phyloP scores from a whole-genome alignment of 345 rosid genomes.

The Citrus mangshanensis region DNA sequence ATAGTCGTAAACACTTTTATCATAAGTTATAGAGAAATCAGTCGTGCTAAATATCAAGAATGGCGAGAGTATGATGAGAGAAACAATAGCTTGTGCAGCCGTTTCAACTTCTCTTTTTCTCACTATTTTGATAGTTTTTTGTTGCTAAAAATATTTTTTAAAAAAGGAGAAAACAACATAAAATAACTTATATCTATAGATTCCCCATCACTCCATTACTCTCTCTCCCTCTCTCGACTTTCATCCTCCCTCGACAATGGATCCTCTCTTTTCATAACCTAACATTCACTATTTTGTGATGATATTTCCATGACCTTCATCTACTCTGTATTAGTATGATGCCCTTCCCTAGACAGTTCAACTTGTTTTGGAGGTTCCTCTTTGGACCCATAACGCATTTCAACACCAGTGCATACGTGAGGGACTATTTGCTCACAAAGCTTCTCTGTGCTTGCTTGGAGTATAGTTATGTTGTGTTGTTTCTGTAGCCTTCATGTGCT shows the following conservation, averaged over 20 bases:
- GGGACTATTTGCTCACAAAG: constrained; percentile 21
- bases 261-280: constrained; percentile 24
- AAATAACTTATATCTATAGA: too few species aligned
- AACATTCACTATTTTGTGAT: constrained; percentile 19
- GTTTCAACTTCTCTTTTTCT: too few species aligned
- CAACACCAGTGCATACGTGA: constrained; percentile 5
- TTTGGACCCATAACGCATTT: constrained; percentile 12
- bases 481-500: constrained; percentile 3
- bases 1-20: too few species aligned
- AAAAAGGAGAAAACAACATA: too few species aligned
- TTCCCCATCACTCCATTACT: too few species aligned
- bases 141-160: too few species aligned
- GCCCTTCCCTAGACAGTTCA: constrained; percentile 22
- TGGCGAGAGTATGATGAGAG: too few species aligned
- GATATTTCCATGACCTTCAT: constrained; percentile 20
- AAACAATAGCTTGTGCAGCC: too few species aligned
- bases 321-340: constrained; percentile 26
- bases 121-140: too few species aligned
- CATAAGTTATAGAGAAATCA: too few species aligned
- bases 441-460: constrained; percentile 35
- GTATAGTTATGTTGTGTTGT: constrained; percentile 6
- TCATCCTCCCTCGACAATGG: constrained; percentile 11
- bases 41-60: too few species aligned
- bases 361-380: constrained; percentile 24
- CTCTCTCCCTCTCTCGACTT: too few species aligned